A percentile compares a stretch with the other conserved stretches of the same genome.
phyloP scores from a whole-genome alignment of 179 eudicot species.

The Silene noctiflora region DNA sequence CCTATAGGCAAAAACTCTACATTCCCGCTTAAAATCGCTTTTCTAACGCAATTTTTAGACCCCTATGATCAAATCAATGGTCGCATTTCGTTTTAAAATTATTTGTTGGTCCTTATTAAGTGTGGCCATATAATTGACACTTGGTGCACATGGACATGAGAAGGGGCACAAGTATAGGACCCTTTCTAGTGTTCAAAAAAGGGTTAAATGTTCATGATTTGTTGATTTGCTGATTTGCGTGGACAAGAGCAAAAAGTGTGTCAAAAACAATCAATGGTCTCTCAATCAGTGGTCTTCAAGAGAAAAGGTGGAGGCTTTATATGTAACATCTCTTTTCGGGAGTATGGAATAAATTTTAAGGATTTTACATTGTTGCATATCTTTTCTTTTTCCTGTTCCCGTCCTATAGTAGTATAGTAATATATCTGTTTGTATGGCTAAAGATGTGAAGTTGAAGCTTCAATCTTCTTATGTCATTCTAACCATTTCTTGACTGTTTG shows the following conservation, averaged over 20 bases:
- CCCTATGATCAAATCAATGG: neutral
- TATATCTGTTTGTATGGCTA: neutral
- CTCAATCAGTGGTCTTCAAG: too few species aligned
- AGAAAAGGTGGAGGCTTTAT: too few species aligned
- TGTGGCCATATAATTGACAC: too few species aligned
- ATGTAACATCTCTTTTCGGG: neutral
- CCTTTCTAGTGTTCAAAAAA: too few species aligned
- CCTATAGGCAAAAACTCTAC: neutral
- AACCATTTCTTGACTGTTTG: conserved; percentile 1
- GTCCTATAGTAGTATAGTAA: too few species aligned
- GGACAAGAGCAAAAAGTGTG: too few species aligned
- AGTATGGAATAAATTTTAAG: neutral
- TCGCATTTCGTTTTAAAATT: neutral
- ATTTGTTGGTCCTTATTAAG: neutral
- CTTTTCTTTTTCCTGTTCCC: too few species aligned
- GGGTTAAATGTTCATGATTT: too few species aligned
- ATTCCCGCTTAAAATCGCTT: neutral
- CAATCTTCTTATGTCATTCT: neutral
- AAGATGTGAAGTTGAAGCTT: neutral
- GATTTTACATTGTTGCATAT: neutral
- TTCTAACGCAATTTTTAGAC: neutral
- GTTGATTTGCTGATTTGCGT: too few species aligned
- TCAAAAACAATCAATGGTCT: too few species aligned
- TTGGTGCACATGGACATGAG: too few species aligned
- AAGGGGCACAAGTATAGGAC: too few species aligned